phyloP scores from a whole-genome alignment of 495 filamentous ascomycete genomes.

The Hypomontagnella monticulosa region DNA sequence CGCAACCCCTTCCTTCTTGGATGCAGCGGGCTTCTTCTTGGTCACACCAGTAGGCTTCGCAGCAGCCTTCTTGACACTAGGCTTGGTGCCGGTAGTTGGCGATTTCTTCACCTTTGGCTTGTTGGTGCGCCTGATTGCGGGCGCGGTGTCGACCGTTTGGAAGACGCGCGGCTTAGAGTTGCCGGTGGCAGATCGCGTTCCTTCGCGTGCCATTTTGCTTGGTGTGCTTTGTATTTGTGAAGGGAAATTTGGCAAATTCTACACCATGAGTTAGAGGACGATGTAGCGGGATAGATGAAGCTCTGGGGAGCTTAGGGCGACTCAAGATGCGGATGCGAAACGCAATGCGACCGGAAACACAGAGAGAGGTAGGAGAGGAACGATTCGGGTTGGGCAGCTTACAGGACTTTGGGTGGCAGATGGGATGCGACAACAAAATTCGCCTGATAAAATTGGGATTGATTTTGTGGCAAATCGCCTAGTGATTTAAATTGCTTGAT shows the following conservation, averaged over 20 bases:
- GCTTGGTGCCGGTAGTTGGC: conserved; percentile 42
- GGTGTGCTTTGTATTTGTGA: conserved; percentile 16
- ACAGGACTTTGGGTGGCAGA: conserved; percentile 14
- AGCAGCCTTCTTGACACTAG: conserved; percentile 52
- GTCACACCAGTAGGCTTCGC: conserved; percentile 63
- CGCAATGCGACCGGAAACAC: conserved; percentile 42
- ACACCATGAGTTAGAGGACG: conserved; percentile 39
- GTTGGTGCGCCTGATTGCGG: conserved; percentile 57
- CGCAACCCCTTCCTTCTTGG: conserved; percentile 59
- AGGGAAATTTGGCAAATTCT: conserved; percentile 37
- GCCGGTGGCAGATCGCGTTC: conserved; percentile 64
- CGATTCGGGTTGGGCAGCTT: conserved; percentile 30
- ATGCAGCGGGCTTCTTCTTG: conserved; percentile 60
- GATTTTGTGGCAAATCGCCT: conserved; percentile 6
- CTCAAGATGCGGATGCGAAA: conserved; percentile 31
- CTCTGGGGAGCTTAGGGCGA: conserved; percentile 30
- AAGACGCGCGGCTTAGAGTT: conserved; percentile 65
- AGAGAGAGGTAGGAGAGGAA: background rate
- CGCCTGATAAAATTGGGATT: background rate
- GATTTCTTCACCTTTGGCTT: conserved; percentile 52
- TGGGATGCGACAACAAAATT: conserved; percentile 9
- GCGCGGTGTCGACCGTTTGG: conserved; percentile 59
- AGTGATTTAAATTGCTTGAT: background rate
- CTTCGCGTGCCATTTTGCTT: conserved; percentile 62
- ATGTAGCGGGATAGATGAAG: conserved; percentile 11